These are phyloP conservation scores for Pyricularia sp. DNA, from an alignment of 2,329 filamentous ascomycete species.

Conservation along the genomic window DNA sequence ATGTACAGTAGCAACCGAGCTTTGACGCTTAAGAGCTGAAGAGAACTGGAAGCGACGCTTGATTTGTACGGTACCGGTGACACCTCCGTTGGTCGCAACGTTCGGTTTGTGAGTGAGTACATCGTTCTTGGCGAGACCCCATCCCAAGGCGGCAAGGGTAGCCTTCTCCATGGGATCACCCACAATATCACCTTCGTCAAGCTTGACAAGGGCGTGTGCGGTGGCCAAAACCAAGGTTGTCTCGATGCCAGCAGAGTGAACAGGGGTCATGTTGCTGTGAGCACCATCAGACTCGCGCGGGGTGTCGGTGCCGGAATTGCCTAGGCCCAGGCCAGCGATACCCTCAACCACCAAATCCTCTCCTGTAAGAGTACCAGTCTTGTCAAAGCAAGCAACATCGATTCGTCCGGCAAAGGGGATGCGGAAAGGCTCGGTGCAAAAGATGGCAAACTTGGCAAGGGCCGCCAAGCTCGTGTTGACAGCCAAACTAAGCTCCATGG, in stretches of 20 bases:
- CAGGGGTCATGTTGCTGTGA: slow-evolving; percentile 66
- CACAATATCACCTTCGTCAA: slow-evolving; percentile 94
- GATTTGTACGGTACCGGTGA: slow-evolving; percentile 76
- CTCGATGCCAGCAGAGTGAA: slow-evolving; percentile 62
- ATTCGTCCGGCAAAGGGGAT: slow-evolving; percentile 94
- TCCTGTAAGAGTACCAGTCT: slow-evolving; percentile 92
- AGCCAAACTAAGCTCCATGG: slow-evolving; percentile 94
- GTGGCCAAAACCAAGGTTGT: slow-evolving; percentile 91
- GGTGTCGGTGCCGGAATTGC: slow-evolving; percentile 54
- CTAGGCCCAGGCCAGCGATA: slow-evolving; percentile 79
- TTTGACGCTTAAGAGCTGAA: slow-evolving; percentile 90
- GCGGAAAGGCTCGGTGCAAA: slow-evolving; percentile 97
- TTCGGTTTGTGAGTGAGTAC: slow-evolving; percentile 60
- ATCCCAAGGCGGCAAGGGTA: slow-evolving; percentile 79
- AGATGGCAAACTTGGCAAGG: slow-evolving; percentile 90
- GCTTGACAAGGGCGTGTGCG: slow-evolving; percentile 88
- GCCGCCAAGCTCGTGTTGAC: slow-evolving; percentile 97
- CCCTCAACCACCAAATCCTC: slow-evolving; percentile 96
- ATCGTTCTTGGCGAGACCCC: slow-evolving; percentile 87
- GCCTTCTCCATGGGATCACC: slow-evolving; percentile 99
- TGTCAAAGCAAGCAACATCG: slow-evolving; percentile 96
- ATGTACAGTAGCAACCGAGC: slow-evolving; percentile 78
- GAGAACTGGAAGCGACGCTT: slow-evolving; percentile 98
- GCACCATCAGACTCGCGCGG: slow-evolving; percentile 68
- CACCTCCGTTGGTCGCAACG: slow-evolving; percentile 34